Conservation (phyloP, 2,329 filamentous ascomycete genomes). For the Triangularia verruculosa region DNA sequence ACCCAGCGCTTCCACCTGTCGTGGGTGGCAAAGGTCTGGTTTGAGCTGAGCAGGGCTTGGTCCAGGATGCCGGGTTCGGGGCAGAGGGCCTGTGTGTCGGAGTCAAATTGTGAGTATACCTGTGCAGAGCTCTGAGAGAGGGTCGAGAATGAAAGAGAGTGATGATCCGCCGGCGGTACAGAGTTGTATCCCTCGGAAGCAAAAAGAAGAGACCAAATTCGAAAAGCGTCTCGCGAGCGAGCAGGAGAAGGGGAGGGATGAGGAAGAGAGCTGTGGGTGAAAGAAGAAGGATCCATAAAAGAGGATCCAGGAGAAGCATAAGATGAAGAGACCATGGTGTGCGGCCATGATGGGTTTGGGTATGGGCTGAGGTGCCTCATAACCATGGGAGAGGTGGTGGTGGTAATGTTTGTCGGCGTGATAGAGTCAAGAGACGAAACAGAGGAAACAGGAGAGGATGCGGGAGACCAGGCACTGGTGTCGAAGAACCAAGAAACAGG, state of each 20-base stretch:
- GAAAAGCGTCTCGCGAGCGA: constrained; percentile 8
- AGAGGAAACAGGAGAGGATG: constrained; percentile 28
- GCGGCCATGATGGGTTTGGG: constrained; percentile 17
- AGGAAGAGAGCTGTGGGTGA: constrained; percentile 19
- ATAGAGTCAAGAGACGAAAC: constrained; percentile 23
- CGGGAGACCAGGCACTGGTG: constrained; percentile 33
- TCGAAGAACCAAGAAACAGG: constrained; percentile 34
- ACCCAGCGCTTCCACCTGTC: constrained; percentile 52
- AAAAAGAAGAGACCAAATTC: constrained; percentile 28
- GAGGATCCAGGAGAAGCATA: constrained; percentile 22
- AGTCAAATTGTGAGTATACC: constrained; percentile 31
- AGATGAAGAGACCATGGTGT: constrained; percentile 24
- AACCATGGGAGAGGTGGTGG: constrained; percentile 23
- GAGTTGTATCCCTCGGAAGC: constrained; percentile 18
- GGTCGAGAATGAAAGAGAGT: constrained; percentile 21
- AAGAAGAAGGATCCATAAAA: constrained; percentile 16
- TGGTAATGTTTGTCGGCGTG: constrained; percentile 18
- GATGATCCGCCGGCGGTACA: constrained; percentile 6
- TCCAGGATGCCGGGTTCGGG: constrained; percentile 28
- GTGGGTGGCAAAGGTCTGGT: constrained; percentile 20
- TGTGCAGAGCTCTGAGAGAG: constrained; percentile 22
- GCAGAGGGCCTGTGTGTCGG: constrained; percentile 32
- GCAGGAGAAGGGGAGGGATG: constrained; percentile 12
- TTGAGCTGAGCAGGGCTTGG: constrained; percentile 16
- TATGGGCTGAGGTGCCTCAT: constrained; percentile 20